Conservation (phyloP, 306 rosid genomes). For the Clitoria ternatea region DNA sequence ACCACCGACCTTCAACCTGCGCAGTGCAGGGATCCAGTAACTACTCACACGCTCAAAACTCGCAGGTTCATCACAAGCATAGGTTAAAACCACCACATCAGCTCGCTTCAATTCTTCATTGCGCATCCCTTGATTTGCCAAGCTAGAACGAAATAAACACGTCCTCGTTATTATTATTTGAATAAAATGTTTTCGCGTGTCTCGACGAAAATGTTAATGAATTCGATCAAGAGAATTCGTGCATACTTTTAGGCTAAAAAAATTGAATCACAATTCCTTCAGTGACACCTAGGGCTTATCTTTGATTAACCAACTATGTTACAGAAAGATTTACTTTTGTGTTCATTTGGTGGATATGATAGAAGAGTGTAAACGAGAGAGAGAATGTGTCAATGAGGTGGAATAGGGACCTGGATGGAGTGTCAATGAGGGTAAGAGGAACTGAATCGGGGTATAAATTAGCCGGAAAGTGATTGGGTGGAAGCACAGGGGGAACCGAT, state of each 20-base stretch:
- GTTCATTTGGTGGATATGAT: not conserved
- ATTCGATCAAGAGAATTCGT: not conserved
- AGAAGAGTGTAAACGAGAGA: not conserved
- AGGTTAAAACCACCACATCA: slow-evolving; percentile 46
- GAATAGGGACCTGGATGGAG: slow-evolving; percentile 33
- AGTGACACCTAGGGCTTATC: slow-evolving; percentile 8
- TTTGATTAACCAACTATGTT: not conserved
- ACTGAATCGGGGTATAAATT: slow-evolving; percentile 14
- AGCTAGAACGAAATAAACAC: slow-evolving; percentile 17
- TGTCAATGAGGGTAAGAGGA: slow-evolving; percentile 31
- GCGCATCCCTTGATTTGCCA: slow-evolving; percentile 1
- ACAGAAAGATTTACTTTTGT: not conserved
- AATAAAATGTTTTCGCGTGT: too few relatives aligned
- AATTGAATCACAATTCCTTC: not conserved
- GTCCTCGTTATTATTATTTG: not conserved
- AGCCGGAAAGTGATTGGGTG: slow-evolving; percentile 26
- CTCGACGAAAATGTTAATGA: not conserved
- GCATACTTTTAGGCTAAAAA: not conserved
- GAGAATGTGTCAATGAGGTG: not conserved
- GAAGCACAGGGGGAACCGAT: slow-evolving; percentile 26
- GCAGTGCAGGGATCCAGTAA: slow-evolving; percentile 65
- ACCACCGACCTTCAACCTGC: slow-evolving; percentile 53
- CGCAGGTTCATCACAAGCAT: slow-evolving; percentile 55
- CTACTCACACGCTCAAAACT: slow-evolving; percentile 51
- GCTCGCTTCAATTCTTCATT: slow-evolving; percentile 31